Base-by-base conservation (phyloP, 805 yeast species). In the Myxozyma nipponensis region DNA sequence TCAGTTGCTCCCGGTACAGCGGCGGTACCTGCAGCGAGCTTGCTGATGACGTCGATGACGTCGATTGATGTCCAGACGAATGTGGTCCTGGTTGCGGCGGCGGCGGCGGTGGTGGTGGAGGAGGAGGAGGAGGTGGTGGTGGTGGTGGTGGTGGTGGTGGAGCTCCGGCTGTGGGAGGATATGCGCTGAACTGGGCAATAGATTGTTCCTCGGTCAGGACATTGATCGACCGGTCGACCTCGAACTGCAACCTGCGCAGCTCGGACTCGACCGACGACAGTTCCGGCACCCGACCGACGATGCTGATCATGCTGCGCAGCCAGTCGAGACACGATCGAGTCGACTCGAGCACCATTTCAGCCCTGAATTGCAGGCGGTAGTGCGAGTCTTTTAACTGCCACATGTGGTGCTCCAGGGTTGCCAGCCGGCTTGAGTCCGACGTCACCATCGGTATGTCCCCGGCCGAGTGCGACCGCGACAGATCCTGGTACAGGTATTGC, bases 361-460 rank as follows among this genome's bases (percentile, higher is more conserved):
- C 23, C 23, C 42, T 44, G 10, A 52, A 49, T 36, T 52, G 48
- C 19, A 52, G 19, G 15, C 58, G 36, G 17, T 45, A 17, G 35
- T 52, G 42, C 17, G 58, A 42, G 23, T 52, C 58, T 28, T 54
- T 57, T n/a, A 54, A 30, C 19, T 54, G 58, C 58, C 58, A 54
- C 47, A 54, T 43, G 10, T 47, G 39, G 21, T 41, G 32, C 37
- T 54, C 58, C 17, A 54, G 25, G 18, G 38, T 28, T 1, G 48
- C 35, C 4, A 52, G 28, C 15, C 57, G 50, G 23, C 39, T 21
- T 7, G 48, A 21, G 2, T 52, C 57, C 7, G 32, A 13, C 13
- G 13, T 13, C 13, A 28, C 32, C 32, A 13, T 7, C 13, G 32
- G 32, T 17, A 22, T 13, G n/a, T 9, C 22, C 13, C 30, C n/a